Percentiles rank a stretch among this genome's conserved stretches.
Evolutionary conservation across 352 stramenopile species (phyloP).

Genomic region (Globisporangium nunn): DNA sequence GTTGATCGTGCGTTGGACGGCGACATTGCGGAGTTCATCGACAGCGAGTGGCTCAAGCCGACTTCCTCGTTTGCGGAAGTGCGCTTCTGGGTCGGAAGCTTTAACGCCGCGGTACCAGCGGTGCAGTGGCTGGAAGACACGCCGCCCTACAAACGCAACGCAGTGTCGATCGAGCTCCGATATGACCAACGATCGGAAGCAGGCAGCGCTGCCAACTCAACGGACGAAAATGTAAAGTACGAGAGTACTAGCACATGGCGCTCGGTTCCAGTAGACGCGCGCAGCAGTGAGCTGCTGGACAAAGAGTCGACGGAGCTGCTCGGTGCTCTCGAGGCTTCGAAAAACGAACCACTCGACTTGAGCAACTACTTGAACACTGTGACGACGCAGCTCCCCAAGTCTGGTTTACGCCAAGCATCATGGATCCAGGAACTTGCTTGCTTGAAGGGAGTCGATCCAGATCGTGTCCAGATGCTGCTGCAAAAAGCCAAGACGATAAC

Average conservation of each 20-base stretch:
- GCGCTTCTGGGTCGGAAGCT: conserved; percentile 68
- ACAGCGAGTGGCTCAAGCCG: conserved; percentile 60
- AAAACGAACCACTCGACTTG: conserved; percentile 19
- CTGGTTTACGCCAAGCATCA: background rate
- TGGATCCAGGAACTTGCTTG: conserved; percentile 18
- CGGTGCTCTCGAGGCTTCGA: conserved; percentile 18
- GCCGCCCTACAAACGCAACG: background rate
- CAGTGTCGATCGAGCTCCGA: conserved; percentile 7
- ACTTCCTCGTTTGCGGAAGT: conserved; percentile 21
- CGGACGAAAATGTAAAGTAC: background rate
- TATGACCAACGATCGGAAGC: conserved; percentile 2
- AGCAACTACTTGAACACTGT: conserved; percentile 42
- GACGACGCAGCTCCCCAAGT: background rate
- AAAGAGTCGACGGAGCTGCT: conserved; percentile 37
- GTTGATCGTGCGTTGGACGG: conserved; percentile 24
- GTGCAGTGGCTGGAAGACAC: conserved; percentile 36
- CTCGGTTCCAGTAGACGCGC: conserved; percentile 12
- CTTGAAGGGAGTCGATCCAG: conserved; percentile 8
- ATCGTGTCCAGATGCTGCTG: conserved; percentile 9
- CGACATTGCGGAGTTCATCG: conserved; percentile 42
- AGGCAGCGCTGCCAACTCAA: background rate
- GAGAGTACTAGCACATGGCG: conserved; percentile 3
- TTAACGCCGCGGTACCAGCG: conserved; percentile 36
- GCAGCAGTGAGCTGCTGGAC: conserved; percentile 31
- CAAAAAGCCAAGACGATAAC: conserved; percentile 9